Base-by-base conservation (phyloP, 805 yeast species). In the Candida caryicola region DNA sequence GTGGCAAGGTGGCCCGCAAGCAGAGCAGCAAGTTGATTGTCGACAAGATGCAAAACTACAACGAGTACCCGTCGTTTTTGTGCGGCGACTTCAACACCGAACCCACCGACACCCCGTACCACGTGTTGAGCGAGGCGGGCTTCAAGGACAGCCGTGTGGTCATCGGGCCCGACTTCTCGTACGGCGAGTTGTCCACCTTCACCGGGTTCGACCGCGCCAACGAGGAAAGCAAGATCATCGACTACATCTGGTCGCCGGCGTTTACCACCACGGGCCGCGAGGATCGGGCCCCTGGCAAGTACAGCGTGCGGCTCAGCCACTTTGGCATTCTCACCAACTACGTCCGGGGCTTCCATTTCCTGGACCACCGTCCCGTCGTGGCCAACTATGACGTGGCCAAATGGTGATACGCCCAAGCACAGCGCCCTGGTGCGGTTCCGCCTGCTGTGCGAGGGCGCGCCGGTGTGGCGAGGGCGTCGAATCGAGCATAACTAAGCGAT, bases 151-250 rank as follows among this genome's bases (percentile, higher is more conserved):
- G 71, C 36, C 45, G 72, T 2, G 43, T 55, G 8, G 48, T 60
- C 34, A 55, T 54, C 10, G 55, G 55, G 28, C 30, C 49, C 1
- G 37, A 44, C 3, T 54, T 46, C 33, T 44, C 45, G 19, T 77
- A 76, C 45, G 81, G 81, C 0, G 64, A 62, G 40, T 44, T 45
- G 15, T 44, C 60, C 17, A 76, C 81, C 0, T 75, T 64, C 43
- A 74, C 81, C 0, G 81, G 81, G 3, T 77, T 76, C 46, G 62
- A 63, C 41, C 52, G 47, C 13, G 51, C 44, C 9, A 28, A 54
- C 32, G 65, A 57, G 43, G 56, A 34, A 4, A 37, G 36, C 16
- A 41, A 54, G 14, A 62, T 62, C 23, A 73, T 73, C 33, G 78
- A 73, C 46, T 72, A 70, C 41, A 63, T 73, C 21, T 73, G 76